Evolutionary conservation across 345 rosid genomes (phyloP).

Genomic region (Pistacia integerrima): DNA sequence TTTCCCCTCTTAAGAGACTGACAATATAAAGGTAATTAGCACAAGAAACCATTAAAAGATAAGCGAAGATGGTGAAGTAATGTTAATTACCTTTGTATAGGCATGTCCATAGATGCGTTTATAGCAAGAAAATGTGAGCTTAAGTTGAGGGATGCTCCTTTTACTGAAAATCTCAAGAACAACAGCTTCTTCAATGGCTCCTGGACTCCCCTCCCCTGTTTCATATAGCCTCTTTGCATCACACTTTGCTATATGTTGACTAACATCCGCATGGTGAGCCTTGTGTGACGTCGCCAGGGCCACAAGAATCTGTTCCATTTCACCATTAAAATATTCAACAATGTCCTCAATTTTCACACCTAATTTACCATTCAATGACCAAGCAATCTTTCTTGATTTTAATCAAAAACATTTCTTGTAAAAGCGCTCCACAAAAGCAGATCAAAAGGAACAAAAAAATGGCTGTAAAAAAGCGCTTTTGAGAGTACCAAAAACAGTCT

Average conservation of each 20-base stretch:
- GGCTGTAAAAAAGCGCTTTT: background rate
- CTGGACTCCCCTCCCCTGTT: constrained; percentile 54
- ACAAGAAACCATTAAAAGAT: background rate
- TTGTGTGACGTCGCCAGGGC: constrained; percentile 69
- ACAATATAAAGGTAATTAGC: background rate
- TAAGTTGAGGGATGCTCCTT: constrained; percentile 63
- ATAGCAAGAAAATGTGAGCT: constrained; percentile 58
- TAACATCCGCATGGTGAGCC: constrained; percentile 61
- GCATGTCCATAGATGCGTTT: constrained; percentile 65
- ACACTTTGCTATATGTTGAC: constrained; percentile 59
- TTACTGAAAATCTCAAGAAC: constrained; percentile 68
- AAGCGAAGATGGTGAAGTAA: background rate
- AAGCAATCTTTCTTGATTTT: no score
- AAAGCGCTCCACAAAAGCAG: no score
- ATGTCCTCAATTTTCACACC: background rate
- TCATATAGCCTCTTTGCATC: constrained; percentile 59
- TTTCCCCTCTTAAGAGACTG: constrained; percentile 46
- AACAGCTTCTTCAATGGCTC: constrained; percentile 47
- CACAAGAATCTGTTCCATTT: constrained; percentile 46
- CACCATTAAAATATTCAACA: background rate
- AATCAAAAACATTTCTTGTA: no score
- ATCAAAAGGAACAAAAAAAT: no score
- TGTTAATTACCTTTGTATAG: constrained; percentile 48
- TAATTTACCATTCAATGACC: no score
- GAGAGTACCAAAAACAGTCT: background rate